These are phyloP conservation scores for Fusarium sp. DNA, from an alignment of 2,329 filamentous ascomycete species.

Conservation along the genomic window DNA sequence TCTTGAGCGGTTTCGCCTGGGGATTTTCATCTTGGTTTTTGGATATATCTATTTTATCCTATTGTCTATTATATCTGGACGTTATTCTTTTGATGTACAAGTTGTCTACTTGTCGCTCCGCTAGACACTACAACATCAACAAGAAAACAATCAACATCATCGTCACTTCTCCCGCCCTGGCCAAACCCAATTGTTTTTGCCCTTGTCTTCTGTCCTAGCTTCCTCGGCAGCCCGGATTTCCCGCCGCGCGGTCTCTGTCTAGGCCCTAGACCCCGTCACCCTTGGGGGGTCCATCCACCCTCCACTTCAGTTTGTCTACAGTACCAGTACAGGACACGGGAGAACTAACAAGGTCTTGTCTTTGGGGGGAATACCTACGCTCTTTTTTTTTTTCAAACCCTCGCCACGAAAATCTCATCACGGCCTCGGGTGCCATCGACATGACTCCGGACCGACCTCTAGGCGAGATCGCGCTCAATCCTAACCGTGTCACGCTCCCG, in stretches of 20 bases:
- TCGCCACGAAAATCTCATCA: conserved; percentile 10
- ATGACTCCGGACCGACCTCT: conserved; percentile 41
- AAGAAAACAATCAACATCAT: conserved; percentile 33
- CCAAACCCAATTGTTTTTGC: conserved; percentile 31
- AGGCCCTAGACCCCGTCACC: conserved; percentile 35
- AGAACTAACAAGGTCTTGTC: not conserved
- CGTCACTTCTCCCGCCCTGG: conserved; percentile 12
- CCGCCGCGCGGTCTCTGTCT: conserved; percentile 37
- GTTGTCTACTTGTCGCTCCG: not conserved
- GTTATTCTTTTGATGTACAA: not conserved
- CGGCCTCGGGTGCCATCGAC: conserved; percentile 17
- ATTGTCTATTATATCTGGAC: not conserved
- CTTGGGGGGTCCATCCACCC: conserved; percentile 15
- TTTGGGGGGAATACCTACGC: conserved; percentile 3
- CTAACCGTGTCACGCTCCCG: conserved; percentile 35
- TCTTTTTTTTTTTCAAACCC: not conserved
- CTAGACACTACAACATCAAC: not conserved
- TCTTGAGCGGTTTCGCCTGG: not conserved
- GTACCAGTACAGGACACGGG: not conserved
- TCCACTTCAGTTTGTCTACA: conserved; percentile 26
- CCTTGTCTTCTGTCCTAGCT: conserved; percentile 29
- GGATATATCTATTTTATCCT: not conserved
- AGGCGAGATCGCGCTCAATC: conserved; percentile 37
- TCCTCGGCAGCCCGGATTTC: conserved; percentile 37
- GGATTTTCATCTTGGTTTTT: not conserved